Conservation (phyloP, 1,139 yeast genomes). For the Candida tetrigidarum region DNA sequence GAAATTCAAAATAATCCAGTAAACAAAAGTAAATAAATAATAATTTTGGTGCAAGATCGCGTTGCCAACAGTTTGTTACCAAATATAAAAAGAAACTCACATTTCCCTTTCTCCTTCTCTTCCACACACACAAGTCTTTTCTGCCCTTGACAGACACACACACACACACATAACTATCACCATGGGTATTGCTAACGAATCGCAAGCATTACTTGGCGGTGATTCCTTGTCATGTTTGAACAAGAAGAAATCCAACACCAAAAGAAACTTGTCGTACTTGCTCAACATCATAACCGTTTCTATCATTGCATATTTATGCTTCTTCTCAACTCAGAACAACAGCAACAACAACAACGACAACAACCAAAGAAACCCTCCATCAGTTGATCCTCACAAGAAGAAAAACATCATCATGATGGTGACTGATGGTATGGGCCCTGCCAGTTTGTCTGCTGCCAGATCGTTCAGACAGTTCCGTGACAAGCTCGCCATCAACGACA, state of each 20-base stretch:
- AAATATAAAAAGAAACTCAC: not conserved
- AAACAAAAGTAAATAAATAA: not conserved
- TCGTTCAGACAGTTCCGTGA: constrained; percentile 61
- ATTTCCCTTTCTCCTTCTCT: constrained; percentile 3
- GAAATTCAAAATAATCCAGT: not conserved
- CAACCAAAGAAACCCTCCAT: constrained; percentile 4
- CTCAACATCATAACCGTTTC: constrained; percentile 17
- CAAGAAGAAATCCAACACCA: constrained; percentile 9
- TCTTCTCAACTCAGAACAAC: constrained; percentile 10
- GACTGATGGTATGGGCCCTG: constrained; percentile 93
- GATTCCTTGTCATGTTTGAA: constrained; percentile 15
- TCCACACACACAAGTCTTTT: no score
- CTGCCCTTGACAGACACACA: no score
- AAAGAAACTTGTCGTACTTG: constrained; percentile 15
- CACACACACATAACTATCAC: not conserved
- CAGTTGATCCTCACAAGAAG: constrained; percentile 21
- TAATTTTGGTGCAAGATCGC: not conserved
- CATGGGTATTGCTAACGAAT: constrained; percentile 12
- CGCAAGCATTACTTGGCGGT: constrained; percentile 19
- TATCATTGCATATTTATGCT: constrained; percentile 17
- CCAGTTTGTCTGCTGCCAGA: constrained; percentile 75
- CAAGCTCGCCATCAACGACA: constrained; percentile 51
- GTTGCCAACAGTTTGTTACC: not conserved
- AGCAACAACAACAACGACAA: not conserved
- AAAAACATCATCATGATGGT: constrained; percentile 83